These are phyloP conservation scores for Davidsoniella eucalypti DNA, from an alignment of 2,329 filamentous ascomycete genomes.

Conservation along the genomic window DNA sequence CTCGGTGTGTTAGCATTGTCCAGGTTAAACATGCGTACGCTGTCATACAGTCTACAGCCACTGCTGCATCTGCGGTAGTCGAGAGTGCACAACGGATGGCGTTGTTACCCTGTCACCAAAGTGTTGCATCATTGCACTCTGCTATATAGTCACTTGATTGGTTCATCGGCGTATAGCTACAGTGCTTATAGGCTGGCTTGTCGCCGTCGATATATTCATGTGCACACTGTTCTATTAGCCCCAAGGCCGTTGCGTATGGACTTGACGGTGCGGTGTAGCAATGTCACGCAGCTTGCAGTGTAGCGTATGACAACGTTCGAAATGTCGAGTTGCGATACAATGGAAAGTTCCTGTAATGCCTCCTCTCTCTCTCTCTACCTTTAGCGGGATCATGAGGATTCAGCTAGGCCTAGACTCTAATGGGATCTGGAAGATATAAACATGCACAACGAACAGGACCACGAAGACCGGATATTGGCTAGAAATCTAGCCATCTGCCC, in stretches of 20 bases:
- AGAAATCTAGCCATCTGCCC: no score
- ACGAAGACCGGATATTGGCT: no score
- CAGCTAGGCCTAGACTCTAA: no score
- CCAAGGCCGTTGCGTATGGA: no score
- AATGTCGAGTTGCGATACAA: no score
- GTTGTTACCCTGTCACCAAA: background rate
- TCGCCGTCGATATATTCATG: background rate
- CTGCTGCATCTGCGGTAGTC: background rate
- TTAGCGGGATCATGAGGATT: no score
- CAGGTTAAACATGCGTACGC: background rate
- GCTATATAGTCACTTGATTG: no score
- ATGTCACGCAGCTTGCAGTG: background rate
- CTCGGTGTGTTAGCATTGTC: background rate
- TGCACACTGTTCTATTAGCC: background rate
- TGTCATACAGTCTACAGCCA: conserved; percentile 6
- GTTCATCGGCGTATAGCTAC: no score
- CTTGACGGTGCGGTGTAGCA: background rate
- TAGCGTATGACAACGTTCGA: background rate
- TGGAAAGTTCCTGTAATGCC: no score
- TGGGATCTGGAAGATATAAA: no score
- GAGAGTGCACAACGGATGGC: background rate
- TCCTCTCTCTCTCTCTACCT: no score
- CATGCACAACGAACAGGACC: background rate
- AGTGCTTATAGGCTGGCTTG: no score
- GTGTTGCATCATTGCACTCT: background rate